Evolutionary conservation across 305 asterid species (phyloP), one percentile per base, ranked within the genome.

Genomic region (Coffea humblotiana): DNA sequence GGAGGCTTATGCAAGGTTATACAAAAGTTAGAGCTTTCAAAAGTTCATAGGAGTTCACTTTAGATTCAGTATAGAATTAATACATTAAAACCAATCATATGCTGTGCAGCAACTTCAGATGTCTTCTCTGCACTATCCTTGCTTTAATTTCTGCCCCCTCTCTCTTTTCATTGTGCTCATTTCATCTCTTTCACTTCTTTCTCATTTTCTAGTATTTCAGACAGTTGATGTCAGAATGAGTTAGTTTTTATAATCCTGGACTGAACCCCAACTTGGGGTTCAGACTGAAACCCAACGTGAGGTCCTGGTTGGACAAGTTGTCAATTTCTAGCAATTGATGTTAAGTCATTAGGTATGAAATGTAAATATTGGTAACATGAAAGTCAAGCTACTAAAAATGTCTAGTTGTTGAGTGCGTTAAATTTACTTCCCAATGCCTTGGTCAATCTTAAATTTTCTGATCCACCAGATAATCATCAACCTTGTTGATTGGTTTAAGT

Each of bases 1-100:
- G 99, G 97, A 90, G 85, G 97, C 93, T 80, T 89, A 91, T 86
- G 98, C 97, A 85, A 88, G 90, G 78, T 79, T 95, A 78, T 92
- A 88, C 85, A 95, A 95, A 86, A 95, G 99, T 93, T 78, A 58
- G 35, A 61, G 35, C 29, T 23, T 23, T 61, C 67, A 61, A 61
- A 61, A 61, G 32, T n/a, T 16, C 10, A 25, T 21, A 8, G 3
- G 32, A 61, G 14, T 61, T 61, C 19, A 61, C 66, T 23, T 61
- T 23, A 7, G 32, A 12, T n/a, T 27, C 37, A 8, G 12, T 64
- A 25, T 25, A 64, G 37, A 9, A 12, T 64, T n/a, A 27, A 29
- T 64, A 27, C 18, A 27, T 64, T 8, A 61, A 23, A 64, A 64
- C 0, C 15, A 27, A 23, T 63, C 25, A n/a, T 64, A 25, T 64